Evolutionary conservation across 306 rosid species (phyloP).

Genomic region (Prunus mongolica): DNA sequence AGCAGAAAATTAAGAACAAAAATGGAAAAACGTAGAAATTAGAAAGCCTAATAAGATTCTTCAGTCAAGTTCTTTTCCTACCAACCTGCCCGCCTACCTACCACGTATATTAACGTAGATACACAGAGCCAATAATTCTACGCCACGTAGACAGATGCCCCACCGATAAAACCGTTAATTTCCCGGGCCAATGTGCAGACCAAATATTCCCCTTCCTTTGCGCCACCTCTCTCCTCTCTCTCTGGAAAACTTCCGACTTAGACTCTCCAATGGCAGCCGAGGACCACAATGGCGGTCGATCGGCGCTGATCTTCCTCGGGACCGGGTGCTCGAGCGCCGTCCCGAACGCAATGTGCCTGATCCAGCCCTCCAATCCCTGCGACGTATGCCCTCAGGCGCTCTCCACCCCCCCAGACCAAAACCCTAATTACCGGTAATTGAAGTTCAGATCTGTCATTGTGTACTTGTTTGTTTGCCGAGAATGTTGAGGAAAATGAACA

Average conservation of each 20-base stretch:
- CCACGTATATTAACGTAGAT: too few species aligned
- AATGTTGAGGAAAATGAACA: not conserved
- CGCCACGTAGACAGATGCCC: not conserved
- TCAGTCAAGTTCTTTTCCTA: too few species aligned
- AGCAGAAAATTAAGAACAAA: too few species aligned
- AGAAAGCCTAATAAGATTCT: too few species aligned
- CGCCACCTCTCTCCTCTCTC: not conserved
- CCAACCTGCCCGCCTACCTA: too few species aligned
- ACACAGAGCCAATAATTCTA: not conserved
- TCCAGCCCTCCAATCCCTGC: constrained; percentile 83
- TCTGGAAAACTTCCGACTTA: not conserved
- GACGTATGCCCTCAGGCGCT: constrained; percentile 64
- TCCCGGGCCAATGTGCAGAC: not conserved
- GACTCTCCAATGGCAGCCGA: constrained; percentile 45
- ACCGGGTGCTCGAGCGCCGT: constrained; percentile 92
- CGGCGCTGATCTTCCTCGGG: constrained; percentile 86
- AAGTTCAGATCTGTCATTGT: not conserved
- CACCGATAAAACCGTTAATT: not conserved
- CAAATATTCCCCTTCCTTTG: not conserved
- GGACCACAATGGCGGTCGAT: constrained; percentile 15
- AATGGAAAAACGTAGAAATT: too few species aligned
- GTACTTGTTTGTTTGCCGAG: not conserved
- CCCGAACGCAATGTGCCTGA: constrained; percentile 70
- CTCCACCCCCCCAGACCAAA: constrained; percentile 55
- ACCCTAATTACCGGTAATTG: constrained; percentile 83